These are phyloP conservation scores for Suhomyces ambrosiae DNA, from an alignment of 1,139 yeast genomes.

Conservation along the genomic window DNA sequence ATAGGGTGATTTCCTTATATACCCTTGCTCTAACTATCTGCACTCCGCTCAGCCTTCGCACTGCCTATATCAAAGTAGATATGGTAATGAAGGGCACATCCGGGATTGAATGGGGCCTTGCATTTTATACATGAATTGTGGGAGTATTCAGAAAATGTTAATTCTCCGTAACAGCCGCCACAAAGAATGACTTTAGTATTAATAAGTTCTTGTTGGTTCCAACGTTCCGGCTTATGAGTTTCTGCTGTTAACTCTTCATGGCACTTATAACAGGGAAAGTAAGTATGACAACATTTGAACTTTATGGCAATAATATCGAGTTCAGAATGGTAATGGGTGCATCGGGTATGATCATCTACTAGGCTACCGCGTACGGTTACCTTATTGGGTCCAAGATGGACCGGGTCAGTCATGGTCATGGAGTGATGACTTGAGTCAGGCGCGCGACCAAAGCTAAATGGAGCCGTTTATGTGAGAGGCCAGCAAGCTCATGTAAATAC, in stretches of 20 bases:
- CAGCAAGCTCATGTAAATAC: no score
- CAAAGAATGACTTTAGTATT: slow-evolving; percentile 34
- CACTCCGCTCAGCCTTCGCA: slow-evolving; percentile 6
- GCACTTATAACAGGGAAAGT: slow-evolving; percentile 46
- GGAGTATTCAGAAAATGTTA: slow-evolving; percentile 33
- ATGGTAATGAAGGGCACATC: slow-evolving; percentile 39
- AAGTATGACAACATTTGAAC: slow-evolving; percentile 41
- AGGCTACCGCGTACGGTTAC: slow-evolving; percentile 8
- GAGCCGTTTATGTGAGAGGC: neutral
- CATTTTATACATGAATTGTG: slow-evolving; percentile 30
- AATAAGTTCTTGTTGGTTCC: slow-evolving; percentile 21
- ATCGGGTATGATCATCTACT: slow-evolving; percentile 40
- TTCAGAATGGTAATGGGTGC: slow-evolving; percentile 38
- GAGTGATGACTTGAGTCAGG: neutral
- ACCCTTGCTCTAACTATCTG: slow-evolving; percentile 1
- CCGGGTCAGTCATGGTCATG: neutral
- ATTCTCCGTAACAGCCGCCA: slow-evolving; percentile 36
- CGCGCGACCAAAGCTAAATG: neutral
- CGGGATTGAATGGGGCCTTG: slow-evolving; percentile 37
- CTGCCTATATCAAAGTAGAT: slow-evolving; percentile 33
- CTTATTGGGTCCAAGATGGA: slow-evolving; percentile 3
- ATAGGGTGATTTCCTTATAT: neutral
- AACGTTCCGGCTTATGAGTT: slow-evolving; percentile 21
- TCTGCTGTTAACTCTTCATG: slow-evolving; percentile 24
- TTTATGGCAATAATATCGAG: slow-evolving; percentile 47